A percentile compares a stretch with the other conserved stretches of the same genome.
Conservation (phyloP, 169 alveolate species). For the Eimeria praecox region DNA sequence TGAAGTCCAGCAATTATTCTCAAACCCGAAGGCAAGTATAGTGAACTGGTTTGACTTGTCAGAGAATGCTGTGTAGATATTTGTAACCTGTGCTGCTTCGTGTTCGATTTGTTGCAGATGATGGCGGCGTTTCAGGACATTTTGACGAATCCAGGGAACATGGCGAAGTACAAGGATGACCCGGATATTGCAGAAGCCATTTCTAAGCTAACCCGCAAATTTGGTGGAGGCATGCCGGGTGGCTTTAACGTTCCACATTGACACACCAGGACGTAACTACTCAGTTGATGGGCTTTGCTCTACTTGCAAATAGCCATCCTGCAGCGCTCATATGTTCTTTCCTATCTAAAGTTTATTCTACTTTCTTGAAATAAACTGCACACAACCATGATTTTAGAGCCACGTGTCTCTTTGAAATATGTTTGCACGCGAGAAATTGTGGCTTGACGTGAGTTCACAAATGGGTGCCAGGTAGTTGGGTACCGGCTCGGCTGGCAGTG, state of each 20-base stretch:
- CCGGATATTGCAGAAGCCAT: conserved; percentile 86
- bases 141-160: conserved; percentile 86
- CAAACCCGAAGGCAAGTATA: conserved; percentile 81
- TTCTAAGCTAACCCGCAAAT: conserved; percentile 74
- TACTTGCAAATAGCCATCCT: not conserved
- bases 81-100: not conserved
- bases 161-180: conserved; percentile 85
- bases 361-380: not conserved
- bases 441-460: conserved; percentile 66
- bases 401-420: conserved; percentile 29
- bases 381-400: conserved; percentile 28
- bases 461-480: conserved; percentile 38
- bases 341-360: not conserved
- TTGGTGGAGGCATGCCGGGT: conserved; percentile 81
- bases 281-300: not conserved
- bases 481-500: not conserved
- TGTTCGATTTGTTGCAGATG: conserved; percentile 80
- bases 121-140: conserved; percentile 87
- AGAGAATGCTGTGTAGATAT: too few species aligned
- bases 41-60: not conserved
- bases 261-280: not conserved
- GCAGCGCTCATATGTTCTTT: not conserved
- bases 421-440: not conserved
- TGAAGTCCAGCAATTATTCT: conserved; percentile 66
- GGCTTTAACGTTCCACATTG: conserved; percentile 47